phyloP scores from a whole-genome alignment of 352 stramenopile species.

The Globisporangium paroecandrum region DNA sequence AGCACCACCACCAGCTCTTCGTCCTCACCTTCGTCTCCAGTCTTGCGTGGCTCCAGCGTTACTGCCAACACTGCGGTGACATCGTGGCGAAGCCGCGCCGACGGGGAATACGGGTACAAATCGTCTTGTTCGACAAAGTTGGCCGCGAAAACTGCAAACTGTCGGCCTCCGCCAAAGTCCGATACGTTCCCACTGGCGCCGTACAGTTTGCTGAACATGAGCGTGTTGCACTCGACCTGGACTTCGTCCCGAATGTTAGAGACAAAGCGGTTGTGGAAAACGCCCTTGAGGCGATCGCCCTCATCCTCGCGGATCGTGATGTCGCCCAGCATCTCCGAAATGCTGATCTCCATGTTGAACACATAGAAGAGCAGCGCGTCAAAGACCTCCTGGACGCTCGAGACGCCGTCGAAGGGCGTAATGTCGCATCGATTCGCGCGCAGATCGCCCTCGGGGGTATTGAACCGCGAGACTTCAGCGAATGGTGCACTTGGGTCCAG shows the following conservation, averaged over 20 bases:
- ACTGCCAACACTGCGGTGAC: too few species aligned
- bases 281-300: constrained; percentile 19
- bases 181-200: too few species aligned
- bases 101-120: too few species aligned
- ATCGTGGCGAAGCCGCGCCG: too few species aligned
- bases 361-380: constrained; percentile 38
- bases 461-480: neutral
- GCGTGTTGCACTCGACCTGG: neutral
- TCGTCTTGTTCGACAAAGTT: too few species aligned
- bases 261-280: constrained; percentile 1
- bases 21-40: too few species aligned
- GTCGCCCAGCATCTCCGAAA: constrained; percentile 43
- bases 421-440: neutral
- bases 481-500: constrained; percentile 32
- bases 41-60: too few species aligned
- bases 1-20: too few species aligned
- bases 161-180: too few species aligned
- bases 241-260: neutral
- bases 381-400: constrained; percentile 22
- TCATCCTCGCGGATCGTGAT: constrained; percentile 52
- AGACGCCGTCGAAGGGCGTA: neutral
- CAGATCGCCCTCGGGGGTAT: neutral
- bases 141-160: too few species aligned
- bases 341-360: constrained; percentile 47
- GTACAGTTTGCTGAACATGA: too few species aligned